Evolutionary conservation across 768 basidiomycete species (phyloP), one percentile per base, ranked within the genome.

Genomic region (Podaxis mareebaensis): DNA sequence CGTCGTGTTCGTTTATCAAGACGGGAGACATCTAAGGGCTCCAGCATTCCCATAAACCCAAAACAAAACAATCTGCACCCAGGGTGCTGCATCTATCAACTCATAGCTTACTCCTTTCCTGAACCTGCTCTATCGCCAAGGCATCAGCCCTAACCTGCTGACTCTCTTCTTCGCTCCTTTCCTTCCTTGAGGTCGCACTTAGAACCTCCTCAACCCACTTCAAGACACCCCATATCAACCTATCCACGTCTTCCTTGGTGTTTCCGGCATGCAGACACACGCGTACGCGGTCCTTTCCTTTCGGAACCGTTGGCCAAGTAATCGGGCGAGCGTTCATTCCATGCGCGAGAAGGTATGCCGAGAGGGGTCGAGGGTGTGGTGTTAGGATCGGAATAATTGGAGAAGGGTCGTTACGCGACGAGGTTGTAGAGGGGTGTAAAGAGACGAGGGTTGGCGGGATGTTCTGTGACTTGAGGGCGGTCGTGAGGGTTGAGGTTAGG

Each of bases 311-410:
- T 0, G 96, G 96, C 79, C 89, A 90, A 10, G 85, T 87, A 46
- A 95, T 93, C 3, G 91, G 87, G 3, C 89, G 85, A 0, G 89
- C 90, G 67, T 88, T 87, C 69, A 91, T 81, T 1, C 83, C 83
- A 2, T 76, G 74, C 22, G 74, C 61, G 51, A 75, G 70, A 51
- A 97, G 87, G 70, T 88, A 83, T 0, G 84, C 78, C 0, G 95
- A 89, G 26, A 97, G 85, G 0, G 87, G 84, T 2, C 90, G 91
- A 0, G 96, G 90, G 22, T 85, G 81, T 1, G 85, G 77, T 0
- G 94, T 96, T 60, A 95, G 78, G 49, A 98, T 79, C 0, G 95
- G 95, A 63, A 95, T 85, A 63, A 99, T 96, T 0, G 93, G 93
- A 2, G 93, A 85, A 2, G 83, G 78, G 49, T 71, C 64, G 51